These are phyloP conservation scores for Ogataea paradorogensis DNA, from an alignment of 805 yeast genomes.

Conservation along the genomic window DNA sequence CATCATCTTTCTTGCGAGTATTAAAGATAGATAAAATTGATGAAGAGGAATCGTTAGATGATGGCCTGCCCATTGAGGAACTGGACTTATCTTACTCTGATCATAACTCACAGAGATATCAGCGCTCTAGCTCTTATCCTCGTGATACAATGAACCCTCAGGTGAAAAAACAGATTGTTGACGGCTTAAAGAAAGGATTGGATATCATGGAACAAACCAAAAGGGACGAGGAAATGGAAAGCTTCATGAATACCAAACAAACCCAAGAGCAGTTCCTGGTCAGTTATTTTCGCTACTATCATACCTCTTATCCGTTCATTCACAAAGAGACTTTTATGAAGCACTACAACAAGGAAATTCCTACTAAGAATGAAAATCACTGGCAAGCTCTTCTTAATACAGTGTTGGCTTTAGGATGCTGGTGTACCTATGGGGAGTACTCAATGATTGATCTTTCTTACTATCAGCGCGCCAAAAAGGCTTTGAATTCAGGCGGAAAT, in stretches of 20 bases:
- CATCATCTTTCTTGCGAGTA: conserved; percentile 46
- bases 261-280: conserved; percentile 32
- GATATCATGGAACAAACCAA: conserved; percentile 19
- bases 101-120: neutral
- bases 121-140: neutral
- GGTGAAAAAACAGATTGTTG: conserved; percentile 21
- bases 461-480: conserved; percentile 50
- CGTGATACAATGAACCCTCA: conserved; percentile 16
- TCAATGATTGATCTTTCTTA: conserved; percentile 52
- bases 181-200: conserved; percentile 22
- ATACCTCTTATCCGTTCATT: conserved; percentile 59
- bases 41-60: conserved; percentile 19
- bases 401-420: conserved; percentile 64
- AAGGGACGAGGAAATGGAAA: conserved; percentile 16
- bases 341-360: conserved; percentile 41
- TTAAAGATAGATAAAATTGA: conserved; percentile 34
- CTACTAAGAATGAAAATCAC: conserved; percentile 41
- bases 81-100: conserved; percentile 10
- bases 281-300: conserved; percentile 57
- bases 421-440: conserved; percentile 58
- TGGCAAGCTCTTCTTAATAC: conserved; percentile 57
- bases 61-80: conserved; percentile 19
- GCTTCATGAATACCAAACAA: conserved; percentile 18
- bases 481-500: conserved; percentile 36
- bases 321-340: conserved; percentile 52